phyloP scores from a whole-genome alignment of 371 early-diverging fungal genomes.

The Entomophthora muscae region DNA sequence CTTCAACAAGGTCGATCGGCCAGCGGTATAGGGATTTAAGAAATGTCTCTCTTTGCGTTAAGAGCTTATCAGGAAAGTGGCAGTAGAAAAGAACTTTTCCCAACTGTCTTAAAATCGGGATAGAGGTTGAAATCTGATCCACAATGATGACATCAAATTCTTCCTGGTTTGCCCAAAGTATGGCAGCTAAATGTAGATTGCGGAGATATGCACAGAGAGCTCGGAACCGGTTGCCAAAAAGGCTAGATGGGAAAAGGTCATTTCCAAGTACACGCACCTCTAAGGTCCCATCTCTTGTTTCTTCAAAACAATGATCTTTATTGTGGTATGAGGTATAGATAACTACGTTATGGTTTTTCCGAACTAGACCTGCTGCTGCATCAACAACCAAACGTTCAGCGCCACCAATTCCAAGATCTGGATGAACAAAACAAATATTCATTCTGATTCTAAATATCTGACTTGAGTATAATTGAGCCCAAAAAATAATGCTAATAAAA shows the following conservation, averaged over 20 bases:
- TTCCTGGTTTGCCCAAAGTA: slow-evolving; percentile 21
- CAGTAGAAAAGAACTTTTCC: slow-evolving; percentile 89
- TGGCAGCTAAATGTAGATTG: slow-evolving; percentile 39
- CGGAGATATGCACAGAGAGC: slow-evolving; percentile 72
- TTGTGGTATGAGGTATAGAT: slow-evolving; percentile 88
- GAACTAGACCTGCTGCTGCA: slow-evolving; percentile 66
- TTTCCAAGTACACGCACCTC: slow-evolving; percentile 54
- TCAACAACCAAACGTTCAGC: slow-evolving; percentile 94
- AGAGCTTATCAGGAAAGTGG: slow-evolving; percentile 86
- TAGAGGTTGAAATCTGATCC: slow-evolving; percentile 75
- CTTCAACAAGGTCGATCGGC: slow-evolving; percentile 73
- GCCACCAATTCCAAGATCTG: slow-evolving; percentile 86
- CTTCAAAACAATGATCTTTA: slow-evolving; percentile 73
- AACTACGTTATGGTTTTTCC: slow-evolving; percentile 54
- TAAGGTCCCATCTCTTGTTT: slow-evolving; percentile 61
- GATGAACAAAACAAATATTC: slow-evolving; percentile 49
- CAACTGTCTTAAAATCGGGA: slow-evolving; percentile 56
- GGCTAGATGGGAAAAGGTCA: slow-evolving; percentile 40
- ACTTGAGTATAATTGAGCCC: too few relatives aligned
- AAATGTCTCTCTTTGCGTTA: slow-evolving; percentile 38
- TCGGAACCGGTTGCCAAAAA: slow-evolving; percentile 44
- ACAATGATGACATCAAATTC: slow-evolving; percentile 65
- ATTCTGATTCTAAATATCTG: too few relatives aligned
- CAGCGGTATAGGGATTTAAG: slow-evolving; percentile 58
- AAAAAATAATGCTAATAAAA: too few relatives aligned